A percentile compares a stretch with the other conserved stretches of the same genome.
Evolutionary conservation across 106 monocot genomes (phyloP).

Genomic region (Iris macrosiphon): DNA sequence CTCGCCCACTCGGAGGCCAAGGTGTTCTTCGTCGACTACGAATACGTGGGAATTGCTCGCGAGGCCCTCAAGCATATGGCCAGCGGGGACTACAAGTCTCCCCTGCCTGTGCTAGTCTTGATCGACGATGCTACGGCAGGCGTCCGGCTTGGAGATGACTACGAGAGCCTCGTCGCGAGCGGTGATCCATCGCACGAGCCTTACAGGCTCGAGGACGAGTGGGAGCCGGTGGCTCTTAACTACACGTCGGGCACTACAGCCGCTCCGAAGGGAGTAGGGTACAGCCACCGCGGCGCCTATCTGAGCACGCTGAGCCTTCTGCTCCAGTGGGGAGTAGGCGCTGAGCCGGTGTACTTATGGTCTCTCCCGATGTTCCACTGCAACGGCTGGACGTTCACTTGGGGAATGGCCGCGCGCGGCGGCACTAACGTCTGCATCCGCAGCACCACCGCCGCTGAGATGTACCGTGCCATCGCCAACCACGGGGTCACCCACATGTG

Average conservation of each 20-base stretch:
- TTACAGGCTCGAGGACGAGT: constrained; percentile 44
- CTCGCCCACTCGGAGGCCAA: constrained; percentile 62
- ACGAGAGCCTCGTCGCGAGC: constrained; percentile 44
- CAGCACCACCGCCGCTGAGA: constrained; percentile 30
- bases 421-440: constrained; percentile 81
- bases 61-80: constrained; percentile 25
- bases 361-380: constrained; percentile 96
- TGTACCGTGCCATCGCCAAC: constrained; percentile 51
- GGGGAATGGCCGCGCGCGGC: constrained; percentile 83
- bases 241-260: constrained; percentile 94
- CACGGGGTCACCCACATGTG: constrained; percentile 88
- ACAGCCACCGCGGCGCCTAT: constrained; percentile 91
- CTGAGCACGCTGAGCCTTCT: constrained; percentile 61
- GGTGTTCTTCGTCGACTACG: constrained; percentile 61
- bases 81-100: not conserved
- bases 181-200: constrained; percentile 27
- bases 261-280: constrained; percentile 81
- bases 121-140: constrained; percentile 34
- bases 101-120: constrained; percentile 29
- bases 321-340: constrained; percentile 68
- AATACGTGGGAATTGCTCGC: constrained; percentile 25
- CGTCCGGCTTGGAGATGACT: constrained; percentile 26
- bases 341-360: constrained; percentile 82
- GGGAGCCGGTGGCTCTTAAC: constrained; percentile 69
- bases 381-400: constrained; percentile 94